phyloP scores from a whole-genome alignment of 73 alveolate genomes.

The Paramecium primaurelia region DNA sequence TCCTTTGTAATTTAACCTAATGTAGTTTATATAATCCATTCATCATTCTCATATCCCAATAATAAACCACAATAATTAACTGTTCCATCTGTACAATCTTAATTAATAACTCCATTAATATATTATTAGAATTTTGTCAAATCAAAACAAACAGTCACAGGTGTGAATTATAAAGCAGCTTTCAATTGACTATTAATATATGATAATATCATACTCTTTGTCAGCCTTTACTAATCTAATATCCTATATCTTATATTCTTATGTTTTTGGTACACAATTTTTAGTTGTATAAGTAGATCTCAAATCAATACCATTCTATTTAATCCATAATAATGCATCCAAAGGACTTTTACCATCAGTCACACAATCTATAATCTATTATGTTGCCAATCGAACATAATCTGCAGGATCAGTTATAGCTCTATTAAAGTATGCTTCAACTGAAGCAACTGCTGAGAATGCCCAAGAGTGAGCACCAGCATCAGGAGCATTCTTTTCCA shows the following conservation, averaged over 20 bases:
- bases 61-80: constrained; percentile 74
- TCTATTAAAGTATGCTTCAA: constrained; percentile 24
- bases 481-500: constrained; percentile 52
- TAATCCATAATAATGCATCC: constrained; percentile 7
- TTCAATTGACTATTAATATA: not conserved
- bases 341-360: not conserved
- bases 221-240: not conserved
- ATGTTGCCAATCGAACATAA: not conserved
- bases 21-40: constrained; percentile 62
- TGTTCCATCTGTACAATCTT: not conserved
- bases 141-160: constrained; percentile 42
- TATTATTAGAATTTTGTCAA: not conserved
- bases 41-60: constrained; percentile 68
- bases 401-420: not conserved
- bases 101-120: not conserved
- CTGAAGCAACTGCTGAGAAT: constrained; percentile 50
- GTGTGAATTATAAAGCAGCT: not conserved
- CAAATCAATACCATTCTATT: not conserved
- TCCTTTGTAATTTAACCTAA: constrained; percentile 28
- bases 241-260: not conserved
- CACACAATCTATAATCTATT: not conserved
- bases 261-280: not conserved
- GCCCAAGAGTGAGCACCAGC: constrained; percentile 53
- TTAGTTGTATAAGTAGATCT: not conserved
- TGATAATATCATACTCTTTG: not conserved